Evolutionary conservation across 352 stramenopile genomes (phyloP).

Genomic region (Phytophthora idaei): DNA sequence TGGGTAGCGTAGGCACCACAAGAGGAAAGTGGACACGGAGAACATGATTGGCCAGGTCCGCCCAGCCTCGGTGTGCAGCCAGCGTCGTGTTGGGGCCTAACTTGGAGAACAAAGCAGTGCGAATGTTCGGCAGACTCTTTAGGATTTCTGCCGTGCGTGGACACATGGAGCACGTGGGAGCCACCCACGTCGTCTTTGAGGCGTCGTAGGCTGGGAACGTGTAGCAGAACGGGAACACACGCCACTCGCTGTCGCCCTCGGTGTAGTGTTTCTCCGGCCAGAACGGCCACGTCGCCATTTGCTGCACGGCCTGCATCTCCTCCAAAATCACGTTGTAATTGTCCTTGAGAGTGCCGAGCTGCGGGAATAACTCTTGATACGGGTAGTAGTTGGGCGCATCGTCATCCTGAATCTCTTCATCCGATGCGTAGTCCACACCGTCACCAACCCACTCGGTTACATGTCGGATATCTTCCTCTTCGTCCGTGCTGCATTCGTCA

Average conservation of each 20-base stretch:
- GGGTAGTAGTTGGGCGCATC: constrained; percentile 78
- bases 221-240: constrained; percentile 91
- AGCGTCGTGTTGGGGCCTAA: constrained; percentile 82
- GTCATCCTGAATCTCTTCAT: constrained; percentile 75
- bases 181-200: constrained; percentile 85
- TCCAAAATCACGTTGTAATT: constrained; percentile 80
- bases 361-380: constrained; percentile 77
- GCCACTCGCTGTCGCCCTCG: constrained; percentile 73
- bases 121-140: constrained; percentile 62
- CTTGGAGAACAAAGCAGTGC: constrained; percentile 91
- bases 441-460: constrained; percentile 41
- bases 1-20: constrained; percentile 59
- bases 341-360: constrained; percentile 73
- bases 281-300: constrained; percentile 71
- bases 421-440: constrained; percentile 36
- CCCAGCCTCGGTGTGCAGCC: constrained; percentile 81
- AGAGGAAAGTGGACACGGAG: constrained; percentile 83
- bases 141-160: constrained; percentile 81
- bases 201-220: constrained; percentile 89
- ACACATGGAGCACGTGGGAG: constrained; percentile 74
- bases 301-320: constrained; percentile 70
- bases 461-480: constrained; percentile 44
- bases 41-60: constrained; percentile 91
- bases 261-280: constrained; percentile 90
- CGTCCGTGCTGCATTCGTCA: constrained; percentile 29